phyloP scores from a whole-genome alignment of 1,139 yeast genomes.

The Candida tropicalis region DNA sequence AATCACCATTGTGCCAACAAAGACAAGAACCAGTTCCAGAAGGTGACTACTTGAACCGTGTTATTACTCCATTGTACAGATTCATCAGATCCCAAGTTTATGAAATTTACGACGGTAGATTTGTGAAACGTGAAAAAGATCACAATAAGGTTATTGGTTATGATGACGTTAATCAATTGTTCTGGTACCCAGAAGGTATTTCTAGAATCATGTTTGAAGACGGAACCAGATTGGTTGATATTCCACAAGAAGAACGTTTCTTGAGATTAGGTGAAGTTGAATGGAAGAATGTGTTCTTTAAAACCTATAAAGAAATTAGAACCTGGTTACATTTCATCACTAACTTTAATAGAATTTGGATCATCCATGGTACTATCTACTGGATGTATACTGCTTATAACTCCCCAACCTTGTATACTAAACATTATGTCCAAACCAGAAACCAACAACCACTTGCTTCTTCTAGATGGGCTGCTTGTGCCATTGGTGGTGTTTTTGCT shows the following conservation, averaged over 20 bases:
- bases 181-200: conserved; percentile 99
- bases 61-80: conserved; percentile 89
- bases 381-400: conserved; percentile 96
- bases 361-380: conserved; percentile 83
- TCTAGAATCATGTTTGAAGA: conserved; percentile 89
- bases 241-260: conserved; percentile 88
- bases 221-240: conserved; percentile 87
- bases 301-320: conserved; percentile 94
- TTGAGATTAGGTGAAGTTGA: conserved; percentile 87
- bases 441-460: conserved; percentile 87
- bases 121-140: conserved; percentile 95
- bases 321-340: conserved; percentile 97
- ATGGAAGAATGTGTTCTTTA: conserved; percentile 92
- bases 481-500: conserved; percentile 92
- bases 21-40: conserved; percentile 90
- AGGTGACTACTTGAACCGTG: conserved; percentile 92
- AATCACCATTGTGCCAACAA: conserved; percentile 89
- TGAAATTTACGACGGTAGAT: conserved; percentile 92
- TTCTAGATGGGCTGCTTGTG: conserved; percentile 89
- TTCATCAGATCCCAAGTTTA: conserved; percentile 94
- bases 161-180: conserved; percentile 97
- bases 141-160: conserved; percentile 94
- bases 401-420: conserved; percentile 89
- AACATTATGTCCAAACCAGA: conserved; percentile 77
- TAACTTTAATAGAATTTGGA: conserved; percentile 98